Evolutionary conservation across 2,329 filamentous ascomycete species (phyloP), one percentile per base, ranked within the genome.

Genomic region (Juglanconis sp.): DNA sequence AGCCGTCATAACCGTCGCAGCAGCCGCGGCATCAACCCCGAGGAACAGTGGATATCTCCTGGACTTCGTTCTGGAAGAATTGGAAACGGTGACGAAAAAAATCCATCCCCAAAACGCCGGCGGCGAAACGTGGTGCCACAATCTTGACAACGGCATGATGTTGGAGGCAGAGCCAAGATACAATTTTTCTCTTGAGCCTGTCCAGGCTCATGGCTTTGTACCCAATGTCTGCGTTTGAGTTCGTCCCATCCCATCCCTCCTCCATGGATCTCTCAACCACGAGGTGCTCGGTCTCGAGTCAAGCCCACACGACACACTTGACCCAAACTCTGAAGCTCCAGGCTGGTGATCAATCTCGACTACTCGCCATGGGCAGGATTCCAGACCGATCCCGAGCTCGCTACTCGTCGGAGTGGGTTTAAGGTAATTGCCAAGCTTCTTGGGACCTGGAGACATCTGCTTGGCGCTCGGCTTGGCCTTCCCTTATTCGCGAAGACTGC

Each of bases 241-340:
- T 24, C 42, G 17, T 46, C 42, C 42, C 42, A 24, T 17, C 5
- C 17, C 40, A 38, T 42, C 38, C 6, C 38, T 42, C 24, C 24
- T 24, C 38, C 10, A 42, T 5, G 38, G 38, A 42, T 15, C 38
- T 42, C 10, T 42, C 38, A 42, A 42, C 11, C 10, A 5, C 42
- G 3, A 7, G 42, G 42, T 36, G 49, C 34, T 38, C n/a, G 49
- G 32, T 52, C 8, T 35, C 30, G 10, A 36, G 49, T 5, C 11
- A 31, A 53, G 51, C 31, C 7, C 32, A 34, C 31, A 34, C 32
- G 30, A 46, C 2, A 53, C 24, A 32, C 52, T 34, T 38, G 40
- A 24, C 17, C 52, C 38, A 17, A 53, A 53, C 53, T 48, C 42
- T 55, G 40, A 55, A 55, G 53, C 53, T 35, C 31, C n/a, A 30